Percentiles rank a stretch among this genome's conserved stretches.
Conservation (phyloP, 1,284 basidiomycete genomes). For the Chiua sp. region DNA sequence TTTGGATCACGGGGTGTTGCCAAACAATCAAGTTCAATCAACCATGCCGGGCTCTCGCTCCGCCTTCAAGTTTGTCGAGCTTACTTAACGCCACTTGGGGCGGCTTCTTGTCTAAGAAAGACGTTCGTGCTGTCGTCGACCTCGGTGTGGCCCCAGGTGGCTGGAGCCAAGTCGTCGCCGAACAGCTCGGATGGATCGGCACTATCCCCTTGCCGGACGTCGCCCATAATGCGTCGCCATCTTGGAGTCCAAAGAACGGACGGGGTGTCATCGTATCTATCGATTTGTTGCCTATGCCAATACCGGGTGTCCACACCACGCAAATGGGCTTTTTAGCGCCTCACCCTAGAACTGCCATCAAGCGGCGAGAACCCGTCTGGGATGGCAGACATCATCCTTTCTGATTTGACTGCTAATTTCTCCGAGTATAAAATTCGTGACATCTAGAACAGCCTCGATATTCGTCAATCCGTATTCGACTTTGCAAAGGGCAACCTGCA, state of each 20-base stretch:
- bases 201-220: background rate
- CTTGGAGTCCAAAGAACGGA: slow-evolving; percentile 30
- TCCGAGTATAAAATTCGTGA: slow-evolving; percentile 68
- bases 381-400: slow-evolving; percentile 73
- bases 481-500: slow-evolving; percentile 63
- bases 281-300: slow-evolving; percentile 76
- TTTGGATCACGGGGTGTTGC: slow-evolving; percentile 27
- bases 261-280: slow-evolving; percentile 71
- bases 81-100: slow-evolving; percentile 61
- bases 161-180: too few species aligned
- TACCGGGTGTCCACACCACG: slow-evolving; percentile 72
- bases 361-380: slow-evolving; percentile 42
- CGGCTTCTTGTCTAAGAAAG: slow-evolving; percentile 54
- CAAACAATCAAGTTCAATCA: slow-evolving; percentile 16
- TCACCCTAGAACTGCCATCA: slow-evolving; percentile 54
- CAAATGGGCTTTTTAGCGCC: slow-evolving; percentile 79
- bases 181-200: slow-evolving; percentile 53
- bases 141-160: too few species aligned
- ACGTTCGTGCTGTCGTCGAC: slow-evolving; percentile 73
- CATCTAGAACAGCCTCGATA: slow-evolving; percentile 61
- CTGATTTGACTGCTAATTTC: slow-evolving; percentile 79
- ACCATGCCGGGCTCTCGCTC: slow-evolving; percentile 64
- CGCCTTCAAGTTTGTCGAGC: slow-evolving; percentile 85
- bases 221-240: slow-evolving; percentile 1
- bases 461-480: slow-evolving; percentile 65